Evolutionary conservation across 2,329 filamentous ascomycete genomes (phyloP), one percentile per base, ranked within the genome.

Genomic region (Coniochaeta ligniaria): DNA sequence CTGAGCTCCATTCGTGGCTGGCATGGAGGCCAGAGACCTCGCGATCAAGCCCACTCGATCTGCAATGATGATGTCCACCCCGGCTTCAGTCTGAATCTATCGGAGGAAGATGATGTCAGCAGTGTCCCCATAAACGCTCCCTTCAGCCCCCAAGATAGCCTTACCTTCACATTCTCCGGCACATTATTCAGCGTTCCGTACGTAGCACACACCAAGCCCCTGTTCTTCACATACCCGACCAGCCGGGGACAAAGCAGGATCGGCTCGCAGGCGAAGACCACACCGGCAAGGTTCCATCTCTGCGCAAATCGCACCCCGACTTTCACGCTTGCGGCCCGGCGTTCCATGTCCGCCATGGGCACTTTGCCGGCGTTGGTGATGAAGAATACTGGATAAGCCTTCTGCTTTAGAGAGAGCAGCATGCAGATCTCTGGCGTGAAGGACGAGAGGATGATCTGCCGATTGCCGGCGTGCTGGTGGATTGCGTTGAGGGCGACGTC

Each of bases 391-490:
- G 72, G 72, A 45, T 71, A 72, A 1, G 65, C 58, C 54, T 59
- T 65, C 61, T 74, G 72, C 63, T 74, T 74, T 33, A 69, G 17
- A 1, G 66, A 61, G 9, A 73, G 64, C 5, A 72, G 65, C 41
- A 74, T 71, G 59, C 72, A 74, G 17, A 74, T 63, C 33, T 73
- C 71, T 1, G 72, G 73, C 22, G 69, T 74, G 62, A 75, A 75
- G 4, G 70, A 73, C 3, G 72, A 72, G 33, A 72, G 65, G 16
- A 76, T 68, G 33, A 76, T 76, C 1, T 58, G 66, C 16, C 73
- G 68, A n/a, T 28, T 58, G 2, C 64, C 54, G 26, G 63, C 69
- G 20, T 66, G 64, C 3, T 60, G 62, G 56, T 66, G 67, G n/a
- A 75, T 62, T 20, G 63, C 66, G 7, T 67, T 63, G 1, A 77